Evolutionary conservation across 2,329 filamentous ascomycete species (phyloP), one percentile per base, ranked within the genome.

Genomic region (Chrysoporthe cubensis): DNA sequence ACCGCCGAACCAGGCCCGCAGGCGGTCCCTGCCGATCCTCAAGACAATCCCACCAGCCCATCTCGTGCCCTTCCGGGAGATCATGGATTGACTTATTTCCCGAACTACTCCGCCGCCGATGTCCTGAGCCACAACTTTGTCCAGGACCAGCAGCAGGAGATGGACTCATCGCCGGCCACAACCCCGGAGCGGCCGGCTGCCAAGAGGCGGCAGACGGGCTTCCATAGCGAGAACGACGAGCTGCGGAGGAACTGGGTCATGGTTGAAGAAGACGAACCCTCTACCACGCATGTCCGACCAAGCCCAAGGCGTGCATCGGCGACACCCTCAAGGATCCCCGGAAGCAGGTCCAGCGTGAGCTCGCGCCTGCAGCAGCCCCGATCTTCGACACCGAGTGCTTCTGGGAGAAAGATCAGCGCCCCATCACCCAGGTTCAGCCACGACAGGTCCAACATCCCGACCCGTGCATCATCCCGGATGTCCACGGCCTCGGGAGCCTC

Each of bases 161-260:
- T 75, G 71, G 61, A 68, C 2, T 58, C 44, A 1, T 77, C 74
- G 26, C 77, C 78, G 3, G 79, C 80, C 21, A 76, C 81, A 1
- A 84, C 83, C 9, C 80, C 83, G 2, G 79, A 81, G 3, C 73
- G 76, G 37, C 83, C 82, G 3, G 80, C 84, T 1, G 78, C 82
- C 1, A 88, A 88, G 74, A 80, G 86, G 54, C 80, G 86, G 56
- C 86, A 88, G 69, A 81, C 68, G 2, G 66, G 62, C 32, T 40
- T 26, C 4, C 34, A 85, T n/a, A 78, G 81, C 64, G 75, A 80
- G 1, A 80, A 82, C 44, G 84, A 88, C 70, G 87, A 90, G 56
- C 80, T 91, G 6, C 82, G 86, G 42, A 85, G 84, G 66, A 91
- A 89, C 78, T 94, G 91, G 91, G 89, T 94, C 40, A 83, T 94